Evolutionary conservation across 306 rosid genomes (phyloP).

Genomic region (Fragaria ananassa): DNA sequence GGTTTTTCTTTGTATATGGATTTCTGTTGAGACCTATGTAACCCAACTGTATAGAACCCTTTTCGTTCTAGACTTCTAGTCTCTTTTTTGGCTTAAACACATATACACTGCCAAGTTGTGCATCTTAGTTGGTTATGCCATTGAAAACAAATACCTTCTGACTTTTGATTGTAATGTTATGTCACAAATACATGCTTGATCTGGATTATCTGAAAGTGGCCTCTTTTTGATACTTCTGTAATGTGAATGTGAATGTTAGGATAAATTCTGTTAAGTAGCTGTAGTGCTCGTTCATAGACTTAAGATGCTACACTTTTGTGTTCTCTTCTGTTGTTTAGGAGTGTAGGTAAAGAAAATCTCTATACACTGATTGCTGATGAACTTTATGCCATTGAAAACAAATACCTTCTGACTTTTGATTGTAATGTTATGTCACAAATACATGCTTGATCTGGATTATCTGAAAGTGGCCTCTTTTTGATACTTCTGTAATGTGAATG

Average conservation of each 20-base stretch:
- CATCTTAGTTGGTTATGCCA: conserved; percentile 28
- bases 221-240: neutral
- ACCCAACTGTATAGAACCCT: conserved; percentile 49
- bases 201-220: conserved; percentile 10
- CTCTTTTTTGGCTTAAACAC: conserved; percentile 35
- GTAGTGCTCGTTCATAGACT: neutral
- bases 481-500: neutral
- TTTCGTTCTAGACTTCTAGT: conserved; percentile 11
- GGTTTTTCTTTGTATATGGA: conserved; percentile 37
- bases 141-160: conserved; percentile 27
- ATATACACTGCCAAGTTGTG: conserved; percentile 47
- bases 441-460: conserved; percentile 12
- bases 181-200: conserved; percentile 8
- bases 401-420: conserved; percentile 21
- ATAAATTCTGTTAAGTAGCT: neutral
- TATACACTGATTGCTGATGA: neutral
- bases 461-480: neutral
- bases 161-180: conserved; percentile 22
- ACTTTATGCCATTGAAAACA: conserved; percentile 24
- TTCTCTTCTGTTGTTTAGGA: neutral
- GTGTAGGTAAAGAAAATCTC: neutral
- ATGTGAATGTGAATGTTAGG: neutral
- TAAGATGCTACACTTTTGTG: neutral
- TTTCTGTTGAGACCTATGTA: conserved; percentile 33
- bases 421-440: conserved; percentile 18